Base-by-base conservation (phyloP, 345 rosid species). In the Euphorbia lathyris region DNA sequence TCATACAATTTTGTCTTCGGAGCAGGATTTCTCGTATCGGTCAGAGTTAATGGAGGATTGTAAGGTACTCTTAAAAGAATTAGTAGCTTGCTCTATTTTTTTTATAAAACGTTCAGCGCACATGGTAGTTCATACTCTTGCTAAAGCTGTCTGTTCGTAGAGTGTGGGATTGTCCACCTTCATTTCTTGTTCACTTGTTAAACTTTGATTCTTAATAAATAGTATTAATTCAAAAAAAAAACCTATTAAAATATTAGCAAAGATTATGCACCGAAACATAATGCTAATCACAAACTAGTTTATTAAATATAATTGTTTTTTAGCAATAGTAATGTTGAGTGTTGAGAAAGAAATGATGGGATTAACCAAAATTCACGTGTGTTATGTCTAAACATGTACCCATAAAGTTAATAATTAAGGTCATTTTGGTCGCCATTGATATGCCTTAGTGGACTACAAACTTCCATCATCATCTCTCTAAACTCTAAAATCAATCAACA, bases 331-430 rank as follows among this genome's bases (percentile, higher is more conserved):
- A 50, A 36, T 48, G 5, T 51, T 66, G 66, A 66, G 14, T 20
- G 45, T 52, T 50, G 25, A 17, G 66, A 71, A 14, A 47, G n/a
- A 61, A 63, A 67, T 75, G 19, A 72, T 61, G 55, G 52, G 42
- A 47, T 16, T 12, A 58, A 43, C n/a, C 74, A 64, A 53, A 65
- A 69, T 67, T 40, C 73, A 70, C 74, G 72, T 75, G 82, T 72
- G 81, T 65, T 17, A 51, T 72, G 80, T 79, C 68, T 63, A 45
- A 64, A 40, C 77, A 72, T 80, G 86, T 78, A 61, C 52, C 10
- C 63, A 42, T 30, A 80, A 80, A 72, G 86, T 55, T 67, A 72
- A 74, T 72, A 55, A 29, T 2, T 55, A 38, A 42, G 26, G 75
- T 67, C 79, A 80, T 74, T 53, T 76, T 64, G 81, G 53, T 76